Evolutionary conservation across 768 basidiomycete species (phyloP), one percentile per base, ranked within the genome.

Genomic region (Kwoniella europaea): DNA sequence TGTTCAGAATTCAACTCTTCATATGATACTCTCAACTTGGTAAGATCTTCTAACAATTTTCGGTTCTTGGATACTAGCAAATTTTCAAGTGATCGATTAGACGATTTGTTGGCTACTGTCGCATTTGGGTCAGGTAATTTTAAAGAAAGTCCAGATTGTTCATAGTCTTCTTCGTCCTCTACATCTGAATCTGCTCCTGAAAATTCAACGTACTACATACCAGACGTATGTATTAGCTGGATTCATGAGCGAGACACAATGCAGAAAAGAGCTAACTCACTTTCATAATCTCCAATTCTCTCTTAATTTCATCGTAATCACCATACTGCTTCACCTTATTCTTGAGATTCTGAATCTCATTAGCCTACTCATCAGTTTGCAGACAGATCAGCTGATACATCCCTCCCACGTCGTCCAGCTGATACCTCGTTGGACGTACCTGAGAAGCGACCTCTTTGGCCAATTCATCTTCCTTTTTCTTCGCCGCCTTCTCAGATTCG

Each of bases 211-310:
- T 91, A 98, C 97, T 98, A 75, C 0, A n/a, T 43, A 44, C 3
- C 20, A 13, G 55, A 59, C 29, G 1, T 16, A 20, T 20, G 10
- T 20, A 24, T 46, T 18, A 57, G n/a, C 53, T 29, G 24, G 3
- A 4, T 15, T 1, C 13, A 18, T 15, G 1, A 3, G 46, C 0
- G 2, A 50, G 12, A 50, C 46, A 4, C 15, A 18, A 46, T 46
- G 5, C 5, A 2, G 46, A 1, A 0, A 35, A 61, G 29, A 43
- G 46, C 50, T 43, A 5, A 79, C 85, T 57, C 60, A 92, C 97
- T 89, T 99, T 98, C 93, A 98, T 92, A 74, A 99, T 98, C 79
- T 94, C 94, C 35, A 99, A 87, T 82, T 99, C 97, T 29, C 97
- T 90, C 85, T 98, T 98, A 79, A 98, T 90, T 85, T 98, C 95